Conservation (phyloP, 345 rosid genomes). For the Arabidopsis suecica region DNA sequence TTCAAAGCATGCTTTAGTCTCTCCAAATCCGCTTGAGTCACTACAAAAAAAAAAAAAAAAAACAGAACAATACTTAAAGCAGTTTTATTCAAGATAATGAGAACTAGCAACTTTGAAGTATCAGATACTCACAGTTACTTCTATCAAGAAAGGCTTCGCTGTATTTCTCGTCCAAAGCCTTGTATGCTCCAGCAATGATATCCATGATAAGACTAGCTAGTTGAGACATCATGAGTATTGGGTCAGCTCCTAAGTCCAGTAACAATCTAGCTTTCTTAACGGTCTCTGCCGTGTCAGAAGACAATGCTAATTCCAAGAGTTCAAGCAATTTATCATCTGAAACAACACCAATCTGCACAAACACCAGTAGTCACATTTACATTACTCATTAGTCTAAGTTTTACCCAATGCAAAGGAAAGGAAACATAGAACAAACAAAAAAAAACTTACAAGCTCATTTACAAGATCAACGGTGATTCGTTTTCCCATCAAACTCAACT, state of each 20-base stretch:
- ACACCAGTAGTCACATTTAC: slow-evolving; percentile 32
- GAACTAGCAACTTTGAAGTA: neutral
- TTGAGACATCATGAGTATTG: slow-evolving; percentile 88
- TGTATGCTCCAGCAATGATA: slow-evolving; percentile 86
- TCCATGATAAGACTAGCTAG: slow-evolving; percentile 93
- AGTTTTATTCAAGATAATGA: neutral
- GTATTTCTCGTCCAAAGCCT: slow-evolving; percentile 52
- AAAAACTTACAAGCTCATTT: slow-evolving; percentile 87
- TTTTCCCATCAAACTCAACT: slow-evolving; percentile 88
- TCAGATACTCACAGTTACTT: slow-evolving; percentile 68
- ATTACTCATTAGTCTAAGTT: neutral
- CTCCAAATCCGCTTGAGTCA: slow-evolving; percentile 75
- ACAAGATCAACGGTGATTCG: slow-evolving; percentile 78
- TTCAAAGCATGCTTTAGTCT: slow-evolving; percentile 85
- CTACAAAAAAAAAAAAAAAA: slow-evolving; percentile 44
- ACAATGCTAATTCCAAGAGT: slow-evolving; percentile 88
- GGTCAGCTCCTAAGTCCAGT: slow-evolving; percentile 83
- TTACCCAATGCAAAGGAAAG: slow-evolving; percentile 14
- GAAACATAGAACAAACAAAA: slow-evolving; percentile 26
- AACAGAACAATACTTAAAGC: neutral
- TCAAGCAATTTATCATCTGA: slow-evolving; percentile 90
- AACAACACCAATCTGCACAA: slow-evolving; percentile 82
- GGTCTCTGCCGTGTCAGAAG: slow-evolving; percentile 89
- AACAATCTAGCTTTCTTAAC: slow-evolving; percentile 90
- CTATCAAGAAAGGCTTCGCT: slow-evolving; percentile 59